These are phyloP conservation scores for Colletotrichum eleusines DNA, from an alignment of 2,329 filamentous ascomycete species.

Conservation along the genomic window DNA sequence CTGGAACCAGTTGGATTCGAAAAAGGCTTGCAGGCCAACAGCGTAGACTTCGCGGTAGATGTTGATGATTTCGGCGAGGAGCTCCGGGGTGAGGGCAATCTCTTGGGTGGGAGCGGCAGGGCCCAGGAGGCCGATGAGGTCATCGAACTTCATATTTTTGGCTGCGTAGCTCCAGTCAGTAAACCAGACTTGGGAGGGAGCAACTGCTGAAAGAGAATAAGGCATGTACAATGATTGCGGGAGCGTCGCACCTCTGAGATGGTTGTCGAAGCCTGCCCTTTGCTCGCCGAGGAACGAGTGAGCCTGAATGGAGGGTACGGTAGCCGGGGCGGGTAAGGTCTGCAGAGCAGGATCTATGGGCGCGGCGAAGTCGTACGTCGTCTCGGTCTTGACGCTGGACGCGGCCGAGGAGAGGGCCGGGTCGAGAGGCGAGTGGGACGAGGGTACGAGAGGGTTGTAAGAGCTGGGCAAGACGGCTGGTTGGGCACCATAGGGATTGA, in stretches of 20 bases:
- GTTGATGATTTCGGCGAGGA: conserved; percentile 75
- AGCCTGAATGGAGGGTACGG: conserved; percentile 48
- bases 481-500: conserved; percentile 61
- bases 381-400: conserved; percentile 53
- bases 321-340: conserved; percentile 48
- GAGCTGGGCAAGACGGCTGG: conserved; percentile 58
- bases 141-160: conserved; percentile 78
- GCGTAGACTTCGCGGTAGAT: conserved; percentile 84
- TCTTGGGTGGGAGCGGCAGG: conserved; percentile 67
- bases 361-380: conserved; percentile 66
- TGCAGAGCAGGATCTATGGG: conserved; percentile 77
- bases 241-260: conserved; percentile 65
- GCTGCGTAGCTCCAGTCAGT: conserved; percentile 63
- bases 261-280: conserved; percentile 48
- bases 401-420: conserved; percentile 47
- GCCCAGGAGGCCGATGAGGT: conserved; percentile 75
- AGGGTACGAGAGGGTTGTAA: conserved; percentile 49
- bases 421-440: conserved; percentile 45
- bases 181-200: conserved; percentile 47
- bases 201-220: conserved; percentile 49
- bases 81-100: conserved; percentile 63
- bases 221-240: conserved; percentile 42
- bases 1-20: conserved; percentile 88
- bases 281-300: conserved; percentile 47
- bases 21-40: conserved; percentile 77